Evolutionary conservation across 176 grass and related monocot genomes (phyloP).

Genomic region (Miscanthus lutarioriparius): DNA sequence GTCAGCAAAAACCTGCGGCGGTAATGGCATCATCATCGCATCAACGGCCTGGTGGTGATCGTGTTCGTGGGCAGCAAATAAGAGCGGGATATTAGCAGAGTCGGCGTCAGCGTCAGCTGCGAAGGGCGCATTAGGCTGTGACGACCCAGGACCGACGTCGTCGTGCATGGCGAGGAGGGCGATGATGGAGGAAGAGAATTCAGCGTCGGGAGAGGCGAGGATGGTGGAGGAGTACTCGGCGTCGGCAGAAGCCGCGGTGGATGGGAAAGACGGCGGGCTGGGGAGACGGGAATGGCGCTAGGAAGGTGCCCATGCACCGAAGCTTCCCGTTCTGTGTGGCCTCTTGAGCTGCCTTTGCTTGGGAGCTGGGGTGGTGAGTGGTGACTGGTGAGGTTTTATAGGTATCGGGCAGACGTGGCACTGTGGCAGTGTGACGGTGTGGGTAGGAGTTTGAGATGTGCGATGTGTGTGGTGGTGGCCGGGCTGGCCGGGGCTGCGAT

Average conservation of each 20-base stretch:
- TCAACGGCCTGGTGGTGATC: background rate
- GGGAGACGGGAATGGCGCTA: conserved; percentile 32
- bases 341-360: background rate
- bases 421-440: too few species aligned
- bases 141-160: background rate
- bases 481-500: too few species aligned
- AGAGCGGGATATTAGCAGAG: background rate
- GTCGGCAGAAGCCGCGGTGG: background rate
- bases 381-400: background rate
- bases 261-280: conserved; percentile 32
- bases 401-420: background rate
- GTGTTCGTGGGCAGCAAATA: background rate
- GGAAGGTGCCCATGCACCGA: conserved; percentile 18
- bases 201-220: too few species aligned
- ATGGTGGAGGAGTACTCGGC: background rate
- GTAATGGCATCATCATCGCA: background rate
- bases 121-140: background rate
- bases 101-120: background rate
- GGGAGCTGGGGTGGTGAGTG: background rate
- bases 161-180: conserved; percentile 25
- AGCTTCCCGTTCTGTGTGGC: background rate
- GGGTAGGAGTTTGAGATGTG: too few species aligned
- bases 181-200: background rate
- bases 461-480: too few species aligned
- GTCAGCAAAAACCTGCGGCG: background rate